Conservation (phyloP, 441 rosid genomes). For the Hura crepitans region DNA sequence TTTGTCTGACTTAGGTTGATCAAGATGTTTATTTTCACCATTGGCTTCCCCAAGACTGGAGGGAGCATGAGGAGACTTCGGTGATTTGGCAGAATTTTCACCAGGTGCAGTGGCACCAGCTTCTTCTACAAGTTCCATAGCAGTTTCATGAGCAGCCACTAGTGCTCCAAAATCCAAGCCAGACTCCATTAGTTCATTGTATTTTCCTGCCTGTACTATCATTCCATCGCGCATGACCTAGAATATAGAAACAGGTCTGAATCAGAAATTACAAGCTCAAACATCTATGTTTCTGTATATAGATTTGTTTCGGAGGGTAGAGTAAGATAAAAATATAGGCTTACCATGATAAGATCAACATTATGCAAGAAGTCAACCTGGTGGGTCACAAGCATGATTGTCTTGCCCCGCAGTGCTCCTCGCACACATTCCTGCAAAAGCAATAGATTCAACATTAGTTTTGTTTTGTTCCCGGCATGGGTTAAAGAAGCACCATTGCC, state of each 20-base stretch:
- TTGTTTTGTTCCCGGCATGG: conserved; percentile 4
- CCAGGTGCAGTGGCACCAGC: conserved; percentile 32
- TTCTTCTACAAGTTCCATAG: conserved; percentile 87
- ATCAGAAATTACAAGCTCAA: conserved; percentile 3
- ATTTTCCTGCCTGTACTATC: conserved; percentile 86
- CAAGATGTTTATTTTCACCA: conserved; percentile 44
- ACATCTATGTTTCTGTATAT: not conserved
- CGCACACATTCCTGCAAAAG: conserved; percentile 68
- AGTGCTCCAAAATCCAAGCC: conserved; percentile 69
- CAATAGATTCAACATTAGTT: conserved; percentile 18
- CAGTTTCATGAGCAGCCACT: conserved; percentile 78
- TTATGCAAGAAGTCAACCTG: conserved; percentile 93
- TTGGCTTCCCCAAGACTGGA: conserved; percentile 38
- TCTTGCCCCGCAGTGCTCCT: conserved; percentile 76
- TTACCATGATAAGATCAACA: conserved; percentile 73
- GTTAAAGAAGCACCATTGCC: not conserved
- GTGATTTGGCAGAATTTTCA: conserved; percentile 38
- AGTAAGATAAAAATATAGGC: not conserved
- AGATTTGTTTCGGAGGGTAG: not conserved
- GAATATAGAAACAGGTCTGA: conserved; percentile 10
- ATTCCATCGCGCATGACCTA: conserved; percentile 87
- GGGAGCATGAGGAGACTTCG: conserved; percentile 26
- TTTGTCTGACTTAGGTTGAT: conserved; percentile 43
- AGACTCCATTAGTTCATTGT: conserved; percentile 47
- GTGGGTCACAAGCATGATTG: conserved; percentile 82